A percentile compares a stretch with the other conserved stretches of the same genome.
phyloP scores from a whole-genome alignment of 2,329 filamentous ascomycete genomes.

The Chrysosporium keratinophilum region DNA sequence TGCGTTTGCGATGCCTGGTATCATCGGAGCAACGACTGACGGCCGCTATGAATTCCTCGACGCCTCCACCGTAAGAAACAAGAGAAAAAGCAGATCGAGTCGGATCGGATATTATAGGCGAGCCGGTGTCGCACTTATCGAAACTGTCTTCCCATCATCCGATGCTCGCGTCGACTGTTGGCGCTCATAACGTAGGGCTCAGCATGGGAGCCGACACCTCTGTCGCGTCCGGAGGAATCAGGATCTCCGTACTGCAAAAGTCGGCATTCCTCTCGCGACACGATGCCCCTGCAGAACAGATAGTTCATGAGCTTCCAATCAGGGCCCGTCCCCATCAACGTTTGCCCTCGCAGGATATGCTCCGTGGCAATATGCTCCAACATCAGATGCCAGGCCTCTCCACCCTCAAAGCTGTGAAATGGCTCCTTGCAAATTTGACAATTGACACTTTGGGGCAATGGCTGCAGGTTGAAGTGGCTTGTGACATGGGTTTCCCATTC shows the following conservation, averaged over 20 bases:
- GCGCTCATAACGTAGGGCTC: constrained; percentile 33
- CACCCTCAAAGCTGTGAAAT: constrained; percentile 12
- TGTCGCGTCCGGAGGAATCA: constrained; percentile 24
- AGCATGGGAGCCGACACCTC: constrained; percentile 26
- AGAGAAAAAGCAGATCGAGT: not conserved
- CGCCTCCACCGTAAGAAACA: not conserved
- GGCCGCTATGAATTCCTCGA: not conserved
- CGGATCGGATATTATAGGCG: not conserved
- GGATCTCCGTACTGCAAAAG: constrained; percentile 27
- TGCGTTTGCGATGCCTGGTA: not conserved
- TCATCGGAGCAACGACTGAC: not conserved
- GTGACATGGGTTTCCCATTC: constrained; percentile 38
- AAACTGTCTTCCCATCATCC: constrained; percentile 26
- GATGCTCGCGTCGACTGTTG: constrained; percentile 25
- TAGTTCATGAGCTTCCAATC: constrained; percentile 39
- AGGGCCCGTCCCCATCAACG: constrained; percentile 31
- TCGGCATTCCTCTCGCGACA: constrained; percentile 36
- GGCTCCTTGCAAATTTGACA: constrained; percentile 35
- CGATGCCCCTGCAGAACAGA: constrained; percentile 34
- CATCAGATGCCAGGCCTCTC: constrained; percentile 34
- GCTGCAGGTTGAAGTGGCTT: constrained; percentile 36
- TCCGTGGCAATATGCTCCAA: constrained; percentile 33
- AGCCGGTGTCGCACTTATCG: not conserved
- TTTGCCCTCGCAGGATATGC: constrained; percentile 35
- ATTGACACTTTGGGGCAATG: constrained; percentile 32